Percentiles rank a stretch among this genome's conserved stretches.
These are phyloP conservation scores for Vitis hybrid DNA, from an alignment of 177 flowering plant genomes.

Conservation along the genomic window DNA sequence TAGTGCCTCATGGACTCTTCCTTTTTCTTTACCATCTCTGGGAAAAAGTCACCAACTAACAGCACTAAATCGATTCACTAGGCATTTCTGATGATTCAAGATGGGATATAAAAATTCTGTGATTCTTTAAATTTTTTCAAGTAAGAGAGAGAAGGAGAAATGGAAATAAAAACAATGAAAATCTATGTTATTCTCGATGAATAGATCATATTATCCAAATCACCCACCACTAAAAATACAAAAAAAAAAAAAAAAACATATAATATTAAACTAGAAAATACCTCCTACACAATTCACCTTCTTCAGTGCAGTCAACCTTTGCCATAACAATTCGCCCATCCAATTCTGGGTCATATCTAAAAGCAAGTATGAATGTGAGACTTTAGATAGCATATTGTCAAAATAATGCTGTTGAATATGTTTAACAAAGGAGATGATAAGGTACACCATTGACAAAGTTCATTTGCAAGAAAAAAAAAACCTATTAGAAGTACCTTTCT, in stretches of 20 bases:
- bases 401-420: not conserved
- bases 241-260: not conserved
- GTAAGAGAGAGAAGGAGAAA: not conserved
- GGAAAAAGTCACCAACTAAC: too few species aligned
- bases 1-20: too few species aligned
- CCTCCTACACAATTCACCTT: slow-evolving; percentile 82
- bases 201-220: not conserved
- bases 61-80: too few species aligned
- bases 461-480: not conserved
- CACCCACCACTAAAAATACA: not conserved
- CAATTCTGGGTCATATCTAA: slow-evolving; percentile 86
- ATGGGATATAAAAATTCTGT: too few species aligned
- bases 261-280: slow-evolving; percentile 26
- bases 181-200: not conserved
- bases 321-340: slow-evolving; percentile 91
- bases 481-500: slow-evolving; percentile 55
- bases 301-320: slow-evolving; percentile 90
- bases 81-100: too few species aligned
- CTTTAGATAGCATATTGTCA: not conserved
- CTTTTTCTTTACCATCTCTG: too few species aligned
- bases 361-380: slow-evolving; percentile 6
- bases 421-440: not conserved
- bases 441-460: not conserved
- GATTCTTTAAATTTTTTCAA: not conserved
- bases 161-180: not conserved